Evolutionary conservation across 441 rosid genomes (phyloP).

Genomic region (Daphne laureola): DNA sequence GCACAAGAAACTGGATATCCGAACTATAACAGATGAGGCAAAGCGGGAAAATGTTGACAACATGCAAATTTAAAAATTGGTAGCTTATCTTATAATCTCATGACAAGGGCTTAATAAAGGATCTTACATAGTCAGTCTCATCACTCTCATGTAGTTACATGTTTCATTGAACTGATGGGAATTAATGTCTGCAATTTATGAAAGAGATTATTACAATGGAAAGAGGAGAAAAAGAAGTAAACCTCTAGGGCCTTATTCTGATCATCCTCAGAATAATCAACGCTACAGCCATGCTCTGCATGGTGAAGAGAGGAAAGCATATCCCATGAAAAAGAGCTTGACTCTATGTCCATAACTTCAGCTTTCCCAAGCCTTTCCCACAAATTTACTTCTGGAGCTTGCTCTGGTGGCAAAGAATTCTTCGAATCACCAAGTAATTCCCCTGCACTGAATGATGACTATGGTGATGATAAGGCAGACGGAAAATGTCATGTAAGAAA

Average conservation of each 20-base stretch:
- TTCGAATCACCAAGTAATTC: conserved; percentile 43
- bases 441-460: conserved; percentile 45
- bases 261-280: conserved; percentile 88
- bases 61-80: no score
- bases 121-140: no score
- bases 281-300: conserved; percentile 84
- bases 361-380: conserved; percentile 97
- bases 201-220: no score
- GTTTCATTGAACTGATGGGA: no score
- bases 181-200: no score
- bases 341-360: conserved; percentile 57
- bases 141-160: no score
- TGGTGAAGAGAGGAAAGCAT: conserved; percentile 94
- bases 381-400: conserved; percentile 57
- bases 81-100: no score
- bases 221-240: conserved; percentile 1
- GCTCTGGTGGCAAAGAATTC: conserved; percentile 38
- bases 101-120: no score
- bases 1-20: no score
- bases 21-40: no score
- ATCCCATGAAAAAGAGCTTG: conserved; percentile 71
- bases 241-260: conserved; percentile 89
- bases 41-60: no score
- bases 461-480: conserved; percentile 10
- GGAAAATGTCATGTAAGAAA: conserved; percentile 3